These are phyloP conservation scores for Termitomyces titanicus DNA, from an alignment of 768 basidiomycete genomes.

Conservation along the genomic window DNA sequence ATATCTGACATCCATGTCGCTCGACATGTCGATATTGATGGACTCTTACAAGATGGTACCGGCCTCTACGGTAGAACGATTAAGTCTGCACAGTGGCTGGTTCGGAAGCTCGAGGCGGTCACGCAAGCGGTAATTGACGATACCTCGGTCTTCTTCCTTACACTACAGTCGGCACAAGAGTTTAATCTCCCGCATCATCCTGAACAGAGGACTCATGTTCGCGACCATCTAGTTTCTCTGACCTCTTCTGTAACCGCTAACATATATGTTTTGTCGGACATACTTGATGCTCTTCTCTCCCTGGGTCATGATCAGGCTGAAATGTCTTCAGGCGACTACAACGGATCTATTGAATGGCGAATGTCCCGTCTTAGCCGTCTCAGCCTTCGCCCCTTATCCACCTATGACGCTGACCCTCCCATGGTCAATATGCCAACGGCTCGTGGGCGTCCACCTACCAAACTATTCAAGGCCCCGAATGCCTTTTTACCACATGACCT, in stretches of 20 bases:
- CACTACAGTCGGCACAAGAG: conserved; percentile 48
- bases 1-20: conserved; percentile 76
- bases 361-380: conserved; percentile 69
- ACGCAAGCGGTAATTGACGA: conserved; percentile 78
- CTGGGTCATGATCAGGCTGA: conserved; percentile 72
- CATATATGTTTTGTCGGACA: conserved; percentile 49
- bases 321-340: conserved; percentile 64
- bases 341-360: conserved; percentile 73
- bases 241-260: conserved; percentile 53
- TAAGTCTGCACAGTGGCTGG: conserved; percentile 60
- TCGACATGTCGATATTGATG: conserved; percentile 79
- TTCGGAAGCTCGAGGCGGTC: conserved; percentile 66
- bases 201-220: conserved; percentile 28
- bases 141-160: conserved; percentile 53
- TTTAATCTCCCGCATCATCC: conserved; percentile 26
- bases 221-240: conserved; percentile 47
- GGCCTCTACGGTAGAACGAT: conserved; percentile 64
- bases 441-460: conserved; percentile 3
- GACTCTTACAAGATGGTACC: conserved; percentile 49
- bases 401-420: conserved; percentile 28
- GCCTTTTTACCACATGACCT: conserved; percentile 13
- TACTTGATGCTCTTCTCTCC: conserved; percentile 55
- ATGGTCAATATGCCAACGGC: conserved; percentile 57
- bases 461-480: not conserved
- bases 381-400: conserved; percentile 45